Percentiles rank a stretch among this genome's conserved stretches.
These are phyloP conservation scores for Naumovozyma baii DNA, from an alignment of 805 yeast species.

Conservation along the genomic window DNA sequence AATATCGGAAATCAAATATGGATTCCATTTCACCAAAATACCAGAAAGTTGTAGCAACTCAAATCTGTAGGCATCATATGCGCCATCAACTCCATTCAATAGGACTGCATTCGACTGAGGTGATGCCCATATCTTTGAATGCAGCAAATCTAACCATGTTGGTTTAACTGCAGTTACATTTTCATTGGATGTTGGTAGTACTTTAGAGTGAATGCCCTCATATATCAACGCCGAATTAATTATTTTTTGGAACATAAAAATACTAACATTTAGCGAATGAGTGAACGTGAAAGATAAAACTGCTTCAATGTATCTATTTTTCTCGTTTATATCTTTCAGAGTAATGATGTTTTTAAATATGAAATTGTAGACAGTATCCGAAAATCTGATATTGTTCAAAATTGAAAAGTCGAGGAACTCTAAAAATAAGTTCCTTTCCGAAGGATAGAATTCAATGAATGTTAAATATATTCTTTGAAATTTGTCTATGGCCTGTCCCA, in stretches of 20 bases:
- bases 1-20: conserved; percentile 46
- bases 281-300: conserved; percentile 43
- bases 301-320: conserved; percentile 42
- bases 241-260: conserved; percentile 51
- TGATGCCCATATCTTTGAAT: conserved; percentile 62
- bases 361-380: conserved; percentile 44
- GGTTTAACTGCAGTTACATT: conserved; percentile 23
- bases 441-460: conserved; percentile 28
- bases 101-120: conserved; percentile 41
- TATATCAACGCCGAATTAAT: conserved; percentile 56
- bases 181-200: not conserved
- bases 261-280: conserved; percentile 43
- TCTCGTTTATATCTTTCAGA: conserved; percentile 36
- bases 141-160: conserved; percentile 57
- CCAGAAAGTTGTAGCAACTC: conserved; percentile 78
- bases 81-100: conserved; percentile 44
- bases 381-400: conserved; percentile 12
- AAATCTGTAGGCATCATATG: conserved; percentile 63
- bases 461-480: conserved; percentile 43
- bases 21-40: conserved; percentile 57
- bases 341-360: conserved; percentile 48
- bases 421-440: conserved; percentile 32
- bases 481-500: conserved; percentile 57
- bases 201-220: conserved; percentile 39
- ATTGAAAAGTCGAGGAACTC: conserved; percentile 34